These are phyloP conservation scores for Nowakowskiella sp. DNA, from an alignment of 192 early-diverging fungal genomes.

Conservation along the genomic window DNA sequence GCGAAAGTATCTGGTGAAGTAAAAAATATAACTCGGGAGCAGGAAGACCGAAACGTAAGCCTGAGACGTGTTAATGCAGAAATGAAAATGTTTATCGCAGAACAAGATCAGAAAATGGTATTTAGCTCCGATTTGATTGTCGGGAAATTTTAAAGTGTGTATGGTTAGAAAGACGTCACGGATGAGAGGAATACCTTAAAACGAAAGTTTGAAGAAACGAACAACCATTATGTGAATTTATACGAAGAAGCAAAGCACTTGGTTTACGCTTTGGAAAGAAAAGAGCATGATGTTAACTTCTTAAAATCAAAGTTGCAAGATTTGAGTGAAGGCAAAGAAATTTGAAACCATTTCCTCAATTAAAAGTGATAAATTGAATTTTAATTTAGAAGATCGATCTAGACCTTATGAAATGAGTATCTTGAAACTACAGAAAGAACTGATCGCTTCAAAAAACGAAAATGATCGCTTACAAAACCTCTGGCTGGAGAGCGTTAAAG, in stretches of 20 bases:
- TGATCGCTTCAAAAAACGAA: constrained; percentile 18
- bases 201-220: constrained; percentile 18
- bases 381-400: too few species aligned
- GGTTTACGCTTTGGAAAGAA: constrained; percentile 35
- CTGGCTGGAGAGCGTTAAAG: constrained; percentile 42
- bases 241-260: constrained; percentile 37
- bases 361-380: neutral
- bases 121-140: neutral
- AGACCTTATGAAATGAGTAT: constrained; percentile 23
- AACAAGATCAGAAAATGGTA: constrained; percentile 18
- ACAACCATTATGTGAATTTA: constrained; percentile 29
- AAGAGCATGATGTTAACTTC: constrained; percentile 44
- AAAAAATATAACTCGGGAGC: constrained; percentile 11
- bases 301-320: constrained; percentile 33
- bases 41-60: constrained; percentile 26
- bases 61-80: constrained; percentile 35
- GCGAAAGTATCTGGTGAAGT: constrained; percentile 12
- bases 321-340: constrained; percentile 18
- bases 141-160: neutral
- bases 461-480: constrained; percentile 40
- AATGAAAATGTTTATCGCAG: constrained; percentile 13
- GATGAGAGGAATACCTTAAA: constrained; percentile 13
- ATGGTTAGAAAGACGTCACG: constrained; percentile 3
- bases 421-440: constrained; percentile 29
- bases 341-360: neutral